Base-by-base conservation (phyloP, 768 basidiomycete genomes). In the Russula dissimulans region DNA sequence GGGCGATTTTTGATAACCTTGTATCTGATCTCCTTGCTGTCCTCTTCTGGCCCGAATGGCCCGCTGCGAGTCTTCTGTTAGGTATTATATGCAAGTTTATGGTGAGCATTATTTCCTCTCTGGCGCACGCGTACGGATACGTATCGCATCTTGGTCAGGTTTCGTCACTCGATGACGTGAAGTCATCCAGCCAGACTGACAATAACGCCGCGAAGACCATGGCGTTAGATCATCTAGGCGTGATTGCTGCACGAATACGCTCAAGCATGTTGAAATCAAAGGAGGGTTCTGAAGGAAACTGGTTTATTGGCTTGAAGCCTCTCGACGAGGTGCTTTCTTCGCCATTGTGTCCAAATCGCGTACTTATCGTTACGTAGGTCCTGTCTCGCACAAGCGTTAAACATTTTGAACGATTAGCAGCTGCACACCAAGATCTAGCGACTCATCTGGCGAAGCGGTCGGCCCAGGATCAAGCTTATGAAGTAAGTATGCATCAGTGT, bases 31-130 rank as follows among this genome's bases (percentile, higher is more conserved):
- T 97, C 26, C 78, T 98, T 26, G 80, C 81, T 9, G 93, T 97
- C 18, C 76, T 97, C 6, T 94, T 88, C 70, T 91, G 91, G 84
- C 95, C 97, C 0, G 97, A 99, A 72, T 99, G 95, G 94, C 97
- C 97, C 6, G 95, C 91, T 10, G 91, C 97, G 2, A 80, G 85
- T 45, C 72, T 97, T 17, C 77, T 97, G 42, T 74, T 98, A 41
- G 82, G 80, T 46, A 86, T 97, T 49, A 82, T 86, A 7, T 88
- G 85, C 64, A 88, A 86, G 69, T 86, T 85, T 65, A 91, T 98
- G 91, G 95, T 92, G 60, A 10, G 79, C 65, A 14, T 29, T 7
- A 36, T 54, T 17, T 45, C 51, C 43, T 39, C 43, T 12, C 5
- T 14, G 4, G 1, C 42, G 15, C 39, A 15, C 44, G 17, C 15